Evolutionary conservation across 2,329 filamentous ascomycete species (phyloP).

Genomic region (Cordyceps farinosa): DNA sequence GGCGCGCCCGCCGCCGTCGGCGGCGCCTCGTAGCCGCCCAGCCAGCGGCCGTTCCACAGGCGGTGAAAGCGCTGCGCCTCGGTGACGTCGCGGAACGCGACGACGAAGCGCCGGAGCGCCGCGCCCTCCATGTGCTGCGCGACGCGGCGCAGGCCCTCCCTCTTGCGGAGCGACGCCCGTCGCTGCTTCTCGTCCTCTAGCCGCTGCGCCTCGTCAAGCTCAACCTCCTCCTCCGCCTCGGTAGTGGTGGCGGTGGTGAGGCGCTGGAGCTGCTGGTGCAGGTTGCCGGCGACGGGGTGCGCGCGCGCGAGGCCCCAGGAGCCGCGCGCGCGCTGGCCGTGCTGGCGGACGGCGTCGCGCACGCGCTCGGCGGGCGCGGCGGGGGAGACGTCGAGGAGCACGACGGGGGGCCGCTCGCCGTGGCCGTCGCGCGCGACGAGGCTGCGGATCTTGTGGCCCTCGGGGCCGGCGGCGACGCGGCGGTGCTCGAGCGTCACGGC

Average conservation of each 20-base stretch:
- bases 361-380: conserved; percentile 33
- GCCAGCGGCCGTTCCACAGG: conserved; percentile 37
- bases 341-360: conserved; percentile 37
- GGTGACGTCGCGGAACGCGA: conserved; percentile 30
- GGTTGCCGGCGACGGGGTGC: conserved; percentile 18
- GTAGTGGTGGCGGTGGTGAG: not conserved
- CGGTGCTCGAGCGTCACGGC: conserved; percentile 19
- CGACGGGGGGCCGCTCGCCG: conserved; percentile 27
- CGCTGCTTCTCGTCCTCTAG: not conserved
- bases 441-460: conserved; percentile 25
- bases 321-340: conserved; percentile 36
- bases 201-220: not conserved
- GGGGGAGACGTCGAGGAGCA: conserved; percentile 31
- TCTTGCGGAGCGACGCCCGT: not conserved
- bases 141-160: conserved; percentile 1
- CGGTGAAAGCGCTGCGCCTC: conserved; percentile 40
- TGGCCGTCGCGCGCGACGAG: conserved; percentile 24
- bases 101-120: conserved; percentile 28
- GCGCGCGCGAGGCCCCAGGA: conserved; percentile 25
- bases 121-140: conserved; percentile 6
- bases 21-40: conserved; percentile 21
- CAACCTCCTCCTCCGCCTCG: not conserved
- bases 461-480: conserved; percentile 25
- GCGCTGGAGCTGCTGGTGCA: conserved; percentile 2
- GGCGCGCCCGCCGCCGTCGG: not conserved